These are phyloP conservation scores for Paracoccidioides brasiliensis DNA, from an alignment of 2,329 filamentous ascomycete species.

Conservation along the genomic window DNA sequence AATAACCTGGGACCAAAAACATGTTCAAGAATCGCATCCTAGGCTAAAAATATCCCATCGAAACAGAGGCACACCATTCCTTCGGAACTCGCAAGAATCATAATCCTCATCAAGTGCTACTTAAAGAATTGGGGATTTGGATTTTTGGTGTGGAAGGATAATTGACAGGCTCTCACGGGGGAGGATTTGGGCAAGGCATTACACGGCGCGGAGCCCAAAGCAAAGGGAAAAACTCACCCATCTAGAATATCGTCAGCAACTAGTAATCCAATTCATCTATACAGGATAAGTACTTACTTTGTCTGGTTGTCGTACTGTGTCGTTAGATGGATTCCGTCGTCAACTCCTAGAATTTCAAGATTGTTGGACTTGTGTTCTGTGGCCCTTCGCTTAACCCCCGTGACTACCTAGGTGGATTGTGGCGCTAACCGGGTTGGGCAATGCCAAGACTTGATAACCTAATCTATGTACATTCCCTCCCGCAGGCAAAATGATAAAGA, in stretches of 20 bases:
- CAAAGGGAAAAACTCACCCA: constrained; percentile 43
- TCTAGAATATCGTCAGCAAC: constrained; percentile 32
- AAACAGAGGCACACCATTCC: background rate
- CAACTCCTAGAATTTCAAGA: constrained; percentile 25
- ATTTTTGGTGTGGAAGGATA: background rate
- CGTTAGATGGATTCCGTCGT: constrained; percentile 24
- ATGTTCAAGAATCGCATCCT: background rate
- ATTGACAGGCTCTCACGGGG: constrained; percentile 11
- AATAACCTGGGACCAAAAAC: background rate
- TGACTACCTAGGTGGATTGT: constrained; percentile 17
- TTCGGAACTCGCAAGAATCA: background rate
- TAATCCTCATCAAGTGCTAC: background rate
- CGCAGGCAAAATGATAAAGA: background rate
- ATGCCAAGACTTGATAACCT: background rate
- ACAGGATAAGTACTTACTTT: constrained; percentile 33
- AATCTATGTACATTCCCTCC: background rate
- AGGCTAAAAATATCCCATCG: background rate
- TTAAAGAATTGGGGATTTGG: background rate
- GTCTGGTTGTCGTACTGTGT: constrained; percentile 38
- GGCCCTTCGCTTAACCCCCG: constrained; percentile 30
- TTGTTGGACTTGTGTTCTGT: constrained; percentile 30
- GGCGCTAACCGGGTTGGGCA: constrained; percentile 18
- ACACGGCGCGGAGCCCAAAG: constrained; percentile 13
- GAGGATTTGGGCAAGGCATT: constrained; percentile 15
- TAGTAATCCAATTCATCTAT: constrained; percentile 15